A percentile compares a stretch with the other conserved stretches of the same genome.
Evolutionary conservation across 306 rosid species (phyloP).

Genomic region (Castanopsis chinensis): DNA sequence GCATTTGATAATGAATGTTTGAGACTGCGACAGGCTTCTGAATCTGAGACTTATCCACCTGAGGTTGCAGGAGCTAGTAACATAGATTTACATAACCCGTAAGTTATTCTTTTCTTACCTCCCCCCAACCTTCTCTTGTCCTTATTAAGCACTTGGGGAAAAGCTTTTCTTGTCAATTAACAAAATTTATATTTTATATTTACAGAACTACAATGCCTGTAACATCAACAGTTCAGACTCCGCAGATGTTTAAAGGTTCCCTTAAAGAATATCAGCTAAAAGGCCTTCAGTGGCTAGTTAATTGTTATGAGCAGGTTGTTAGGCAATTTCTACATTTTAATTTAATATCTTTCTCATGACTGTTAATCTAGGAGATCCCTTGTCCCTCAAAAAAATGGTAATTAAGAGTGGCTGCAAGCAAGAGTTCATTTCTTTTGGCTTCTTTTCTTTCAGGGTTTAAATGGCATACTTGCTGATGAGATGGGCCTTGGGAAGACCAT

Average conservation of each 20-base stretch:
- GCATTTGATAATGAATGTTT: conserved; percentile 84
- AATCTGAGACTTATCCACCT: conserved; percentile 56
- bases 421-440: neutral
- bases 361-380: conserved; percentile 19
- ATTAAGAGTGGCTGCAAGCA: neutral
- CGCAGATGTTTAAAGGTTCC: conserved; percentile 77
- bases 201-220: conserved; percentile 99
- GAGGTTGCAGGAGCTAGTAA: conserved; percentile 94
- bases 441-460: conserved; percentile 71
- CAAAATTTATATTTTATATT: conserved; percentile 24
- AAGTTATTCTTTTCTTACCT: conserved; percentile 27
- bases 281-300: conserved; percentile 99
- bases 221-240: conserved; percentile 89
- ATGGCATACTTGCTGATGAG: conserved; percentile 99
- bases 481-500: conserved; percentile 99
- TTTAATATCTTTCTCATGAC: neutral
- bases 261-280: conserved; percentile 93
- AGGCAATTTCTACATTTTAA: conserved; percentile 13
- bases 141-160: conserved; percentile 19
- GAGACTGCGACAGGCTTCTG: conserved; percentile 77
- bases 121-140: neutral
- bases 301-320: conserved; percentile 97
- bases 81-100: conserved; percentile 95
- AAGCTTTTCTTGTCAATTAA: conserved; percentile 22
- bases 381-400: neutral